phyloP scores from a whole-genome alignment of 1,284 basidiomycete species.

The Veloboletus limbatus region DNA sequence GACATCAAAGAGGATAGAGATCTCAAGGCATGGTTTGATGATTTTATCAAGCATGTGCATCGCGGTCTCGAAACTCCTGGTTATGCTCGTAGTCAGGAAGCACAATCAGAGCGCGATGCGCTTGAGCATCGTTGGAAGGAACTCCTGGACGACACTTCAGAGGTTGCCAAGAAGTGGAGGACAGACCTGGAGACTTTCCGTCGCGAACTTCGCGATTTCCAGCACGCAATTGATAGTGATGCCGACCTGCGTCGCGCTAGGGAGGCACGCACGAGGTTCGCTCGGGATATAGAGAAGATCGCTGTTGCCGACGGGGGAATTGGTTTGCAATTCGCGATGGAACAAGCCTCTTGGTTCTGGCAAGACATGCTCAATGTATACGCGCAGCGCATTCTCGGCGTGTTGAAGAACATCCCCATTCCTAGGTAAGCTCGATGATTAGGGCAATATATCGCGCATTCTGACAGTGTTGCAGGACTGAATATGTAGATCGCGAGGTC shows the following conservation, averaged over 20 bases:
- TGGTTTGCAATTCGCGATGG: slow-evolving; percentile 49
- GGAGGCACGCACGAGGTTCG: slow-evolving; percentile 47
- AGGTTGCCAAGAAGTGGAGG: slow-evolving; percentile 49
- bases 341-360: slow-evolving; percentile 68
- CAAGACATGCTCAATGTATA: slow-evolving; percentile 68
- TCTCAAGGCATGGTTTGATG: slow-evolving; percentile 48
- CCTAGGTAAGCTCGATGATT: slow-evolving; percentile 47
- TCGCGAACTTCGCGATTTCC: slow-evolving; percentile 42
- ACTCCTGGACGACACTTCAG: slow-evolving; percentile 43
- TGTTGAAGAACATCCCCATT: slow-evolving; percentile 58
- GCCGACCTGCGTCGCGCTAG: slow-evolving; percentile 44
- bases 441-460: slow-evolving; percentile 6
- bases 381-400: slow-evolving; percentile 46
- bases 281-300: slow-evolving; percentile 45
- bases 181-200: slow-evolving; percentile 44
- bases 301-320: slow-evolving; percentile 34
- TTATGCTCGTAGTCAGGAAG: slow-evolving; percentile 50
- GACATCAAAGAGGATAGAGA: slow-evolving; percentile 47
- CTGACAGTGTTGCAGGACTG: slow-evolving; percentile 44
- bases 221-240: slow-evolving; percentile 45
- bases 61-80: slow-evolving; percentile 47
- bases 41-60: slow-evolving; percentile 45
- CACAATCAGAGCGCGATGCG: slow-evolving; percentile 39
- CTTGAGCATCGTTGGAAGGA: slow-evolving; percentile 49
- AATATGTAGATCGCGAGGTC: slow-evolving; percentile 60